A percentile compares a stretch with the other conserved stretches of the same genome.
Evolutionary conservation across 148 eudicot genomes (phyloP).

Genomic region (Rhododendron williamsianum): DNA sequence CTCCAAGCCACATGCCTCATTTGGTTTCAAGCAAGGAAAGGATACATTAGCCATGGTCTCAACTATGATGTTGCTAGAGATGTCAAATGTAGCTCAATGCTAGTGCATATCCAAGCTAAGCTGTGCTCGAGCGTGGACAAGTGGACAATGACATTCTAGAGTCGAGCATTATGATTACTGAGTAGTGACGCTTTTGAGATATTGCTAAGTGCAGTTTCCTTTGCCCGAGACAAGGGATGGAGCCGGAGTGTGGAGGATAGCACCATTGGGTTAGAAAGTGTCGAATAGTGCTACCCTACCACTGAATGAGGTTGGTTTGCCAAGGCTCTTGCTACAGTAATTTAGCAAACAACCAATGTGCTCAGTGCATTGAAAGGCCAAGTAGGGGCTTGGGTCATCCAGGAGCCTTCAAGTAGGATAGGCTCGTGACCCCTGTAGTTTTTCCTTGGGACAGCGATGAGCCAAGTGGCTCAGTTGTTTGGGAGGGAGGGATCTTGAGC

Average conservation of each 20-base stretch:
- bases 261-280: not conserved
- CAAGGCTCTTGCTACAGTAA: not conserved
- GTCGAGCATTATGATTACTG: not conserved
- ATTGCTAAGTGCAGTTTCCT: not conserved
- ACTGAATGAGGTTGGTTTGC: not conserved
- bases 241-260: not conserved
- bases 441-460: not conserved
- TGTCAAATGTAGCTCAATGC: not conserved
- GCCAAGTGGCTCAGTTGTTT: not conserved
- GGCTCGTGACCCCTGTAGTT: not conserved
- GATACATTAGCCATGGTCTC: not conserved
- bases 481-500: not conserved
- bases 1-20: not conserved
- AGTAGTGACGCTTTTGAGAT: not conserved
- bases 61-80: not conserved
- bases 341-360: not conserved
- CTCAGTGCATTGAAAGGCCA: not conserved
- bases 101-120: not conserved
- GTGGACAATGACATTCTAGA: not conserved
- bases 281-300: not conserved
- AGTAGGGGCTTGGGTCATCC: not conserved
- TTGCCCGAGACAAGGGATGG: not conserved
- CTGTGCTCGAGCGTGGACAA: not conserved
- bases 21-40: not conserved
- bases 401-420: not conserved